Percentiles rank a stretch among this genome's conserved stretches.
phyloP scores from a whole-genome alignment of 805 yeast species.

The Sugiyamaella qingdaonensis region DNA sequence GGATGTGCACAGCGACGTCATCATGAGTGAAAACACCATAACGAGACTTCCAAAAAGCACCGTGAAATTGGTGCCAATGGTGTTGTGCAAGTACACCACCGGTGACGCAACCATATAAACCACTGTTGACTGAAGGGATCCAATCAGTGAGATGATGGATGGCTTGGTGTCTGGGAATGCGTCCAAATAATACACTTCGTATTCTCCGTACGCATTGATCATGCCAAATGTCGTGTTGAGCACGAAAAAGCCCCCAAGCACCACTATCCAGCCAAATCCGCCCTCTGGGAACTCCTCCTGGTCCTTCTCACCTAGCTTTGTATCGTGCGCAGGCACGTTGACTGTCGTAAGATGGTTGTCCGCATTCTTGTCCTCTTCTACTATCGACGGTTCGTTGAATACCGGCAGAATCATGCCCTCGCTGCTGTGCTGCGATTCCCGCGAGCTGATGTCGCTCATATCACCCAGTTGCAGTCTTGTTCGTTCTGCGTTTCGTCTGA shows the following conservation, averaged over 20 bases:
- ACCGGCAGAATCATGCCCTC: no score
- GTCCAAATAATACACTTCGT: conserved; percentile 46
- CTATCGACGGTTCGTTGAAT: no score
- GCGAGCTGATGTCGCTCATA: no score
- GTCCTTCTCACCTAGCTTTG: conserved; percentile 7
- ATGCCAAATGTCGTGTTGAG: conserved; percentile 54
- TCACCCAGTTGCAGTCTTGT: no score
- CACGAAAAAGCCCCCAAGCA: conserved; percentile 43
- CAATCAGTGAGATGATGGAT: conserved; percentile 49
- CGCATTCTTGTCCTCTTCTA: no score
- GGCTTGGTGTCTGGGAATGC: conserved; percentile 42
- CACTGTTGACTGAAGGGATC: conserved; percentile 48
- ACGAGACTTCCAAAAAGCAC: conserved; percentile 42
- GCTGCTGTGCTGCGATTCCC: no score
- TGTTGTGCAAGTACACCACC: conserved; percentile 38
- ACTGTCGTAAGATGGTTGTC: no score
- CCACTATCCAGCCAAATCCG: conserved; percentile 51
- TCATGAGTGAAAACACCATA: conserved; percentile 42
- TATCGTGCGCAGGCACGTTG: no score
- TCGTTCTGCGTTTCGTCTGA: no score
- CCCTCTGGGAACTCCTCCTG: conserved; percentile 41
- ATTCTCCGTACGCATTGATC: conserved; percentile 56
- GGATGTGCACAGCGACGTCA: conserved; percentile 43
- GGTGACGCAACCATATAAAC: conserved; percentile 38
- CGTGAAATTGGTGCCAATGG: conserved; percentile 40